These are phyloP conservation scores for Nakazawaea laoshanensis DNA, from an alignment of 805 yeast species.

Conservation along the genomic window DNA sequence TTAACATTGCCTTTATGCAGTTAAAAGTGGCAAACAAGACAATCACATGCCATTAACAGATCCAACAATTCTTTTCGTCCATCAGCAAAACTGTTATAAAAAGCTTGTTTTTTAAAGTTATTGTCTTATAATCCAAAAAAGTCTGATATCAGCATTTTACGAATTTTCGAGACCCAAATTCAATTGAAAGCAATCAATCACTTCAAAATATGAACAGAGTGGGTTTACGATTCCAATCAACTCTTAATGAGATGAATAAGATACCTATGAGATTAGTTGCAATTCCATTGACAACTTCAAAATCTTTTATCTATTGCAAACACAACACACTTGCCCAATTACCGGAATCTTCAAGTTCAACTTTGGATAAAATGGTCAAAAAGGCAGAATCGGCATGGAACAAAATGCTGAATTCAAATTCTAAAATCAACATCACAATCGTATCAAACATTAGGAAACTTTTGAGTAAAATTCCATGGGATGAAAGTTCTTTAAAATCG, in stretches of 20 bases:
- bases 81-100: too few species aligned
- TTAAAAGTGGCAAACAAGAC: too few species aligned
- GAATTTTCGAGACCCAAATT: too few species aligned
- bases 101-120: too few species aligned
- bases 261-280: constrained; percentile 56
- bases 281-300: constrained; percentile 59
- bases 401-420: constrained; percentile 46
- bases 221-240: constrained; percentile 5
- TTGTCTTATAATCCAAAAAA: too few species aligned
- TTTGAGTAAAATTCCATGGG: constrained; percentile 65
- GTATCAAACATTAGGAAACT: constrained; percentile 44
- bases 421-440: constrained; percentile 47
- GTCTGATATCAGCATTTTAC: too few species aligned
- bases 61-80: too few species aligned
- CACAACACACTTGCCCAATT: constrained; percentile 25
- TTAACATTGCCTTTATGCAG: too few species aligned
- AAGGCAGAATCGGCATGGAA: constrained; percentile 57
- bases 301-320: constrained; percentile 63
- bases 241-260: constrained; percentile 10
- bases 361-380: constrained; percentile 32
- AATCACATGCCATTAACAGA: too few species aligned
- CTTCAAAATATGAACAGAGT: too few species aligned
- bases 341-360: constrained; percentile 19
- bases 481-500: constrained; percentile 65
- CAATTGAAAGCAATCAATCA: too few species aligned